Evolutionary conservation across 768 basidiomycete genomes (phyloP), one percentile per base, ranked within the genome.

Genomic region (Exsudoporus frostii): DNA sequence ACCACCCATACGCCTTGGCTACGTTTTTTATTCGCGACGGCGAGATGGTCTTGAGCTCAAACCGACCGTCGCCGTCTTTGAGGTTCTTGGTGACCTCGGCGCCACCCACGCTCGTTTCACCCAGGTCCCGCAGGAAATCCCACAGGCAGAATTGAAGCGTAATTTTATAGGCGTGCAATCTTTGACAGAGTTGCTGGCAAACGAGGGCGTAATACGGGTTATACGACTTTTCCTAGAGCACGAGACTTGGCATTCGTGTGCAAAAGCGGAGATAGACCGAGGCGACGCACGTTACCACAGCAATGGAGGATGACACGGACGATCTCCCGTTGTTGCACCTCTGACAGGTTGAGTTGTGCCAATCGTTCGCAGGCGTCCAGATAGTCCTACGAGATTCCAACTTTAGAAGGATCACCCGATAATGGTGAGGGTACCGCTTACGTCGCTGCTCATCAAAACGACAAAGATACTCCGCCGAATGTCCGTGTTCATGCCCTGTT

Each of bases 401-500:
- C 3, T 9, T 45, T 34, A 48, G 25, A 51, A 51, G 44, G 1
- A 39, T 41, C 32, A 1, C 9, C 13, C 1, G 19, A 8, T 1
- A 25, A 22, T 25, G 25, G 0, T 6, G n/a, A 47, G 6, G 13
- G 25, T 1, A 34, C 22, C 7, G 72, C 85, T 58, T 64, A 96
- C 96, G 65, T 96, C 92, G 60, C 91, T 90, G 64, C 90, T 96
- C 93, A 98, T 97, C 33, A 98, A 72, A 13, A 95, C 88, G 15
- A 94, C 84, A 64, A 99, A 99, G 48, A 98, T 85, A 50, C 88
- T 86, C 56, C 92, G 77, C 34, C 96, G 80, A 36, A 98, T 86
- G 61, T 98, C 97, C 2, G 95, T 98, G 65, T 99, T 99, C 96
- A 99, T 98, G 20, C 97, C 97, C 67, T 99, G 97, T 65, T 85